A percentile compares a stretch with the other conserved stretches of the same genome.
Conservation (phyloP, 192 early-diverging fungal species). For the Backusella tuberculispora region DNA sequence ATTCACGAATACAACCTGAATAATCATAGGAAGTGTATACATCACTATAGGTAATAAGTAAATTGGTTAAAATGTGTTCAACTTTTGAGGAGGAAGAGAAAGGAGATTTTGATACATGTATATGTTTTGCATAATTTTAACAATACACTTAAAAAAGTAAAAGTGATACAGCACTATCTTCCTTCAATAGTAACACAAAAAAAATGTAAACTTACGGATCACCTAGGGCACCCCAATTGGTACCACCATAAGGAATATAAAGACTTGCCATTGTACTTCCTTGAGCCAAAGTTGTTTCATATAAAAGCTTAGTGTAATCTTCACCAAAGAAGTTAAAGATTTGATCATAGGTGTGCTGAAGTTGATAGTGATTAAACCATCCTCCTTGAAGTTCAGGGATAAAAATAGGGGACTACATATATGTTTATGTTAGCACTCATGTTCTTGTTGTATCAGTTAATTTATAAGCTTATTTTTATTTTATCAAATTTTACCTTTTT, state of each 20-base stretch:
- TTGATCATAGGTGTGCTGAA: constrained; percentile 65
- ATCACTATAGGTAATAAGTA: constrained; percentile 48
- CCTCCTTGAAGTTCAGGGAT: constrained; percentile 82
- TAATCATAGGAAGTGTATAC: constrained; percentile 83
- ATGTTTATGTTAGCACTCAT: not conserved
- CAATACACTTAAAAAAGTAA: not conserved
- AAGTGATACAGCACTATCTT: not conserved
- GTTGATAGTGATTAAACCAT: constrained; percentile 77
- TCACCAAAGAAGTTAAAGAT: constrained; percentile 75
- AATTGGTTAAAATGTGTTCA: not conserved
- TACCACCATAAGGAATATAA: constrained; percentile 81
- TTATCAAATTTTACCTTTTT: constrained; percentile 33
- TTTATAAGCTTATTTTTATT: constrained; percentile 18
- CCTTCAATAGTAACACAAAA: no score
- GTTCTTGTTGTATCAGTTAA: not conserved
- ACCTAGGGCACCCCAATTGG: constrained; percentile 80
- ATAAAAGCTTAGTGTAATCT: constrained; percentile 61
- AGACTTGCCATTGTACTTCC: constrained; percentile 65
- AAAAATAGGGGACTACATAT: constrained; percentile 63
- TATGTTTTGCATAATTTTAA: not conserved
- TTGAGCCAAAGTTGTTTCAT: constrained; percentile 68
- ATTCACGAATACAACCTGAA: constrained; percentile 75
- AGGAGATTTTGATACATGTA: not conserved
- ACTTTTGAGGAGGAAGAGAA: not conserved
- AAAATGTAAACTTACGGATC: constrained; percentile 55